phyloP scores from a whole-genome alignment of 2,329 filamentous ascomycete species.

The Zasmidium angulare region DNA sequence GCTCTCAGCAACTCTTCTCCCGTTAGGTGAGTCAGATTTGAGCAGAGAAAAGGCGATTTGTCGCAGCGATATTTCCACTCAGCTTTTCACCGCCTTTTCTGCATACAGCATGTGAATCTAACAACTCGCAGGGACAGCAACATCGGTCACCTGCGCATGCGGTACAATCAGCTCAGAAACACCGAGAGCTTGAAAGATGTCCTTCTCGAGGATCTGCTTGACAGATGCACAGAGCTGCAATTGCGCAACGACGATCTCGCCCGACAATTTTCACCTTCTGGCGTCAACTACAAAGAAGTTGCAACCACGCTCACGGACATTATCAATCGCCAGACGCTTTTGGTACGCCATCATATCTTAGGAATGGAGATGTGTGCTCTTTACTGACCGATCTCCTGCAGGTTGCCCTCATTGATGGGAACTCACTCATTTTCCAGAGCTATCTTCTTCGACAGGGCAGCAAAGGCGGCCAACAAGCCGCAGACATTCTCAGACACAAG shows the following conservation, averaged over 20 bases:
- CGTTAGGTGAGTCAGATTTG: background rate
- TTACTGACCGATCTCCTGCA: background rate
- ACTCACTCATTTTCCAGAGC: slow-evolving; percentile 52
- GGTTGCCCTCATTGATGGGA: slow-evolving; percentile 61
- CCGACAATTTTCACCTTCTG: background rate
- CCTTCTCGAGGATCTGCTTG: background rate
- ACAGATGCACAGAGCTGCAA: background rate
- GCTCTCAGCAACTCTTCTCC: background rate
- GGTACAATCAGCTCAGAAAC: slow-evolving; percentile 33
- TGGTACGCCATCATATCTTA: background rate
- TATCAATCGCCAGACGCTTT: background rate
- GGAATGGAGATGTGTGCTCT: background rate
- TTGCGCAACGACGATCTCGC: background rate
- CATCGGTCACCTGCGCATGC: slow-evolving; percentile 27
- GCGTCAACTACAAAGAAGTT: background rate
- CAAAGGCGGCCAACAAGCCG: slow-evolving; percentile 58
- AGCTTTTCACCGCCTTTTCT: slow-evolving; percentile 1
- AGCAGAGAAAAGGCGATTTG: background rate
- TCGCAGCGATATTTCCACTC: background rate
- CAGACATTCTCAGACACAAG: slow-evolving; percentile 52
- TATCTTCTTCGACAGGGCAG: slow-evolving; percentile 34
- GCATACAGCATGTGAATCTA: background rate
- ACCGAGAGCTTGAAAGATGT: slow-evolving; percentile 33
- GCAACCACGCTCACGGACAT: background rate
- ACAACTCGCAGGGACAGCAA: background rate